phyloP scores from a whole-genome alignment of 441 rosid genomes.

The Cnidoscolus chayamansa region DNA sequence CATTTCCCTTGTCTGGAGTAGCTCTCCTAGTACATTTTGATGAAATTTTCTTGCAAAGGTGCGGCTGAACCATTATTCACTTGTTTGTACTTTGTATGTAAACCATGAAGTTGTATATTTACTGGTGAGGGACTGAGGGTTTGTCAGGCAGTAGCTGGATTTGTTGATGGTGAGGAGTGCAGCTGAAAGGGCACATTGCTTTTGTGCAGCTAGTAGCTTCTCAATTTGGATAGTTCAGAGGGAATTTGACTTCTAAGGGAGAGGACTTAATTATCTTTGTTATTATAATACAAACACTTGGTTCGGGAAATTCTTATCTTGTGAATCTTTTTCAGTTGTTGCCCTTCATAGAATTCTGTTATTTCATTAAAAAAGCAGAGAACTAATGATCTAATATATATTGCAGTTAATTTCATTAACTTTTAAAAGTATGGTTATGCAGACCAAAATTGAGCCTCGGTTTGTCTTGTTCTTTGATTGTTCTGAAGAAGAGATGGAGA shows the following conservation, averaged over 20 bases:
- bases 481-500: slow-evolving; percentile 80
- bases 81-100: neutral
- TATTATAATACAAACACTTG: no score
- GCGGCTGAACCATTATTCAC: neutral
- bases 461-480: slow-evolving; percentile 75
- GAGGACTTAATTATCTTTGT: no score
- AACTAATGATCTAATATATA: neutral
- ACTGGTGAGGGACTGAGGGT: neutral
- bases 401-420: neutral
- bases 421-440: slow-evolving; percentile 25
- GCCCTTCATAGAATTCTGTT: neutral
- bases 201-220: neutral
- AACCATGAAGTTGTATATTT: neutral
- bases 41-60: neutral
- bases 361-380: neutral
- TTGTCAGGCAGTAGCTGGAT: neutral
- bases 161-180: neutral
- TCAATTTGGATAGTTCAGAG: neutral
- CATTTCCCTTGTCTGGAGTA: neutral
- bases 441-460: slow-evolving; percentile 75
- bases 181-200: neutral
- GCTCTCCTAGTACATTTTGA: neutral
- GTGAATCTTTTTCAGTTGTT: neutral
- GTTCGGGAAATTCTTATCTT: neutral
- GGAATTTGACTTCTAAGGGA: neutral